Base-by-base conservation (phyloP, 1,139 yeast genomes). In the Candida sp. region DNA sequence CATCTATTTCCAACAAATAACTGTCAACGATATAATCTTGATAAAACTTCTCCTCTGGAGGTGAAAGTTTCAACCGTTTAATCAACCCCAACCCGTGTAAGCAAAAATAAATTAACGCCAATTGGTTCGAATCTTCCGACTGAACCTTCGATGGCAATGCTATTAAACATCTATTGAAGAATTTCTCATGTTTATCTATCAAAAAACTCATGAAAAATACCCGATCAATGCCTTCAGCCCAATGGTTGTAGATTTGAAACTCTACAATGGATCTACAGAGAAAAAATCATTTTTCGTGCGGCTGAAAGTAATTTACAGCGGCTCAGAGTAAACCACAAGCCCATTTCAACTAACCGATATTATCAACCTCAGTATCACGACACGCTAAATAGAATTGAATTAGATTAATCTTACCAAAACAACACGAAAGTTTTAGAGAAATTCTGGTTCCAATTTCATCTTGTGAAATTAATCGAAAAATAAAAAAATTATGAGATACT, bases 81-180 rank as follows among this genome's bases (percentile, higher is more conserved):
- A 87, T 55, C 7, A 86, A 51, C 12, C 73, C 76, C 21, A 88
- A 68, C 0, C 90, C 90, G 23, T 80, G 74, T 2, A 87, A 60
- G 46, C 87, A 73, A 57, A 88, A 87, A 59, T 81, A 86, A 1
- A 82, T 72, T 25, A 88, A 58, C 5, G 91, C 77, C 19, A 86
- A 58, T 46, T 77, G 81, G 49, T 84, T 84, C 21, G 89, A 75
- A 55, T 87, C 96, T 47, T 81, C 84, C 0, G 70, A 57, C 51
- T 80, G 81, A 8, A 67, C 71, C 36, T 64, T 60, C 0, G 77
- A 49, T 0, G 88, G 87, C 8, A 82, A 64, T 8, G 79, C 59
- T 7, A 69, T 70, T 35, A 82, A 61, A 46, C 81, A 77, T 43
- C 79, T 57, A 36, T 67, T 61, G 64, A 81, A 80, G 58, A 71